These are phyloP conservation scores for Penicillium janthinellum DNA, from an alignment of 2,329 filamentous ascomycete species.

Conservation along the genomic window DNA sequence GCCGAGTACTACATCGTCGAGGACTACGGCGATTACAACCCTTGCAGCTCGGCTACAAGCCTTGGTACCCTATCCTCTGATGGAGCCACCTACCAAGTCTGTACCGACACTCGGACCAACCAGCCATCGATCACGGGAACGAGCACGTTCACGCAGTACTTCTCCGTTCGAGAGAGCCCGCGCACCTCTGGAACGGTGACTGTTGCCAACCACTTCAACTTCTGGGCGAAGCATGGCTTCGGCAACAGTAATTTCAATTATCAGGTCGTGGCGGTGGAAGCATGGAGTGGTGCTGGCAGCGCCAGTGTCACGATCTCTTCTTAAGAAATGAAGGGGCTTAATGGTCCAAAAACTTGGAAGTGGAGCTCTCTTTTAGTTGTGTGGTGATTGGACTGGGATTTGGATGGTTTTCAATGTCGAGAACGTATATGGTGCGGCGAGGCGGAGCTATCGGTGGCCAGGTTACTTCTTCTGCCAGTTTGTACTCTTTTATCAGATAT, in stretches of 20 bases:
- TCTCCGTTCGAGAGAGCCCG: slow-evolving; percentile 10
- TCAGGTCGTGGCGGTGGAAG: slow-evolving; percentile 13
- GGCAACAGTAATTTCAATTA: slow-evolving; percentile 14
- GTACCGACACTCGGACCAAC: slow-evolving; percentile 10
- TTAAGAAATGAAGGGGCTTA: slow-evolving; percentile 1
- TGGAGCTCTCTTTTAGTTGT: neutral
- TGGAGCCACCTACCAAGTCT: slow-evolving; percentile 13
- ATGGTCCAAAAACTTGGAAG: neutral
- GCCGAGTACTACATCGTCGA: slow-evolving; percentile 15
- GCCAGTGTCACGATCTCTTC: slow-evolving; percentile 9
- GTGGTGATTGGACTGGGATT: neutral
- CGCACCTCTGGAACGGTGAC: slow-evolving; percentile 15
- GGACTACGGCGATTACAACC: slow-evolving; percentile 11
- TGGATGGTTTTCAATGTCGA: neutral
- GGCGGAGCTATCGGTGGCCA: neutral
- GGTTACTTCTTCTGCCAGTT: neutral
- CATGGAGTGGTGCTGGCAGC: slow-evolving; percentile 9
- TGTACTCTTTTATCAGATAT: no score
- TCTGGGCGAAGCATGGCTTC: slow-evolving; percentile 12
- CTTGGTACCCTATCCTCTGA: slow-evolving; percentile 10
- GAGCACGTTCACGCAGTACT: slow-evolving; percentile 14
- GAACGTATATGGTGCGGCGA: neutral
- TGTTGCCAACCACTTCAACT: slow-evolving; percentile 13
- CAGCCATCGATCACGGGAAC: slow-evolving; percentile 13
- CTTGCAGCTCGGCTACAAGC: slow-evolving; percentile 9